Evolutionary conservation across 768 basidiomycete species (phyloP), one percentile per base, ranked within the genome.

Genomic region (Calvatia gigantea): DNA sequence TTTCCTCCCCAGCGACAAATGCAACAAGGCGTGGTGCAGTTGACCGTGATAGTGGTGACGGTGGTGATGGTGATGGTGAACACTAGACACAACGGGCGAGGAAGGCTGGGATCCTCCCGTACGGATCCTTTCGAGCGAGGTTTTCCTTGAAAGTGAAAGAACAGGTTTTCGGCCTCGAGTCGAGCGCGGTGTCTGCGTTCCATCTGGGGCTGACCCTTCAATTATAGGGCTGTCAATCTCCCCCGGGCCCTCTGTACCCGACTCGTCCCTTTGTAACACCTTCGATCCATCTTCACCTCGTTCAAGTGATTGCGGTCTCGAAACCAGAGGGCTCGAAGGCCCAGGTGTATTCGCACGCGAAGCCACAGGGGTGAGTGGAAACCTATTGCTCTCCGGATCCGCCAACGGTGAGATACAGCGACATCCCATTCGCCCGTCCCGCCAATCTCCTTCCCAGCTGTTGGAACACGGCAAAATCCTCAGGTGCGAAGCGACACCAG

Each of bases 381-480:
- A 88, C 51, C 67, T 75, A 61, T 85, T 82, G 38, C 82, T 68
- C 17, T 76, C 78, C 0, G 85, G 81, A 59, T 89, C 85, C 8
- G 87, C 77, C n/a, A 89, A 63, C n/a, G 0, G 67, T 68, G 58
- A 85, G 89, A 62, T 86, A 89, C 35, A 79, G 65, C 17, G 68
- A 71, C 75, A 89, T 74, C 15, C 88, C 88, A 58, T 84, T 75
- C n/a, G 80, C 78, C 6, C 83, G 72, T 9, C 79, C 81, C 3
- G 77, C 75, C 58, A 88, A 72, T 3, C 79, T 70, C 39, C 83
- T 72, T 14, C 73, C 72, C 6, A 79, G 62, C 21, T 68, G 63
- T 51, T 86, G 84, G 17, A 91, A 73, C 2, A 67, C 64, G 0
- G 62, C 60, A 46, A 85, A 83, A 63, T 87, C 85, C 1, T 63